Evolutionary conservation across 768 basidiomycete species (phyloP), one percentile per base, ranked within the genome.

Genomic region (Boletales sp.): DNA sequence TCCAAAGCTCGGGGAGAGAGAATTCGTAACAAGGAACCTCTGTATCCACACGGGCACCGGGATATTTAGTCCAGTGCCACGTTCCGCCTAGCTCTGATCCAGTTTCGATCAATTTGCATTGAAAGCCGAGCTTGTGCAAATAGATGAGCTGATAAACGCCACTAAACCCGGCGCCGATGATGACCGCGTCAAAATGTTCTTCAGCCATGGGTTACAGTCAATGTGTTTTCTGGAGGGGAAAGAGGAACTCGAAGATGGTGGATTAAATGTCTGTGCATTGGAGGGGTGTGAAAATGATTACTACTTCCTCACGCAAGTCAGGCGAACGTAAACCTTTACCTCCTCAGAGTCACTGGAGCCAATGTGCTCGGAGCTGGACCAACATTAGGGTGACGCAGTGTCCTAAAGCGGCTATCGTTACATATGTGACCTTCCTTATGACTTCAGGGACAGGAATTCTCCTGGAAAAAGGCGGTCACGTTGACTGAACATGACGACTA

Each of bases 31-130:
- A 13, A 13, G 54, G 54, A 14, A 55, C 12, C 18, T 49, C 42
- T 1, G 43, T 55, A 28, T 55, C 54, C 2, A 50, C 53, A 11
- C 53, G 53, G 1, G 48, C 53, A 14, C 55, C 53, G 10, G 55
- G 53, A 40, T 55, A 56, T 35, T 31, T 49, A 32, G 49, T 56
- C 53, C 55, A 56, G 15, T 56, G 17, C 55, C 55, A 56, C 0
- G 31, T 25, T 8, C 55, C 53, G 7, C 55, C 53, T 3, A 56
- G 19, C 8, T 45, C 53, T 5, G 53, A 55, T 9, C 39, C 54
- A 3, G 44, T 9, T 14, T 56, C 53, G 7, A 55, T 9, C 8
- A 49, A 1, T 5, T 33, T 49, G 47, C 54, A 49, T 4, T 30
- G 44, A 34, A 55, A 37, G 4, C 55, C 45, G 11, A 56, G 55